Conservation (phyloP, 2,329 filamentous ascomycete species). For the Cordyceps javanica region DNA sequence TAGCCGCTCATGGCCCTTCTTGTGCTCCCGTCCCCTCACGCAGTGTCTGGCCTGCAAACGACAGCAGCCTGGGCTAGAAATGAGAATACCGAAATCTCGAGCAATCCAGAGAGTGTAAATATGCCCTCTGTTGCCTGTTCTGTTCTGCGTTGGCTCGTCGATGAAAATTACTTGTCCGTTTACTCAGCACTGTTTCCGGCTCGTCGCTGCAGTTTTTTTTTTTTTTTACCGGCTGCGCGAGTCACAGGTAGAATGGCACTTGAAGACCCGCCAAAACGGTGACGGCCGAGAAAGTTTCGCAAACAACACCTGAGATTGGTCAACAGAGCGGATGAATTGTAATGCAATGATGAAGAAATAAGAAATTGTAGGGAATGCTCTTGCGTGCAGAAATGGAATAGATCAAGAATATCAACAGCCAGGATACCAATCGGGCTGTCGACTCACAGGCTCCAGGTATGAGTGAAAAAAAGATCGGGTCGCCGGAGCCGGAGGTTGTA, state of each 20-base stretch:
- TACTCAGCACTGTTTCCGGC: not conserved
- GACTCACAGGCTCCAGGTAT: slow-evolving; percentile 7
- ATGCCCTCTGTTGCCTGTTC: not conserved
- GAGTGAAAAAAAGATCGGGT: slow-evolving; percentile 13
- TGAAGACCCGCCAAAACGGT: slow-evolving; percentile 3
- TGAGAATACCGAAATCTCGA: not conserved
- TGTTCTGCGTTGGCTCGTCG: not conserved
- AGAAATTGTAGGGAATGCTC: not conserved
- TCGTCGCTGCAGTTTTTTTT: slow-evolving; percentile 4
- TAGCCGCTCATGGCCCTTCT: slow-evolving; percentile 26
- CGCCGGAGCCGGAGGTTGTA: slow-evolving; percentile 14
- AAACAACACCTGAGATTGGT: not conserved
- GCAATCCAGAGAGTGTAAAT: not conserved
- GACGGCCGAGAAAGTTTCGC: not conserved
- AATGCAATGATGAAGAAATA: no score
- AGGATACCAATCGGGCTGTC: not conserved
- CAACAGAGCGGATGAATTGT: not conserved
- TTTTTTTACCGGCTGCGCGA: not conserved
- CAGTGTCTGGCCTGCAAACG: not conserved
- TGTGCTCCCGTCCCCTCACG: not conserved
- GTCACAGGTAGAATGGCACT: slow-evolving; percentile 2
- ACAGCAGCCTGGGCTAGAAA: not conserved
- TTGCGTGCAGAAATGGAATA: not conserved
- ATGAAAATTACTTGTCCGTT: not conserved
- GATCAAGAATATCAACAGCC: not conserved